A percentile compares a stretch with the other conserved stretches of the same genome.
Evolutionary conservation across 495 filamentous ascomycete species (phyloP).

Genomic region (Haplographium delicatum): DNA sequence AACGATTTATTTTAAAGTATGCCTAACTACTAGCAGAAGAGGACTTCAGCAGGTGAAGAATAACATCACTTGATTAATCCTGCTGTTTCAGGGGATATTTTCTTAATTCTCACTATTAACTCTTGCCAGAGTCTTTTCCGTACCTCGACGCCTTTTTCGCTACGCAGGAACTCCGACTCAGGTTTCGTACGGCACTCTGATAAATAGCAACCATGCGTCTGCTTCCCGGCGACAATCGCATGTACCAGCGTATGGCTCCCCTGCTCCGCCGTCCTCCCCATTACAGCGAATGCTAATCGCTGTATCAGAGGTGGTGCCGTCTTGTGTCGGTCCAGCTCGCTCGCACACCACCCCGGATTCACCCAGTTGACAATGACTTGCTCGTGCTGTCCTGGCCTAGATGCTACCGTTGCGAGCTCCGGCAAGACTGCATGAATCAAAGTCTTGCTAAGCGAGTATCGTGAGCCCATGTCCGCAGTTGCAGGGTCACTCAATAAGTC

Average conservation of each 20-base stretch:
- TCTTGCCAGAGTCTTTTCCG: slow-evolving; percentile 32
- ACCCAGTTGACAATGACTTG: slow-evolving; percentile 34
- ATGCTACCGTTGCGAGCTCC: too few relatives aligned
- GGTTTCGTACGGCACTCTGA: slow-evolving; percentile 27
- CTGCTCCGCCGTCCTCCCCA: slow-evolving; percentile 33
- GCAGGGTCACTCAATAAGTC: slow-evolving; percentile 14
- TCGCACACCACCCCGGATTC: slow-evolving; percentile 37
- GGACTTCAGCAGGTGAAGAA: background rate
- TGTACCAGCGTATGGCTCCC: slow-evolving; percentile 37
- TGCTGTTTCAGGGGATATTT: background rate
- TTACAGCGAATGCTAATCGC: background rate
- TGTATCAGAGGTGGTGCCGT: slow-evolving; percentile 10
- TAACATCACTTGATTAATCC: background rate
- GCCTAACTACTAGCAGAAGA: too few relatives aligned
- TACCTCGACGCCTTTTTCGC: slow-evolving; percentile 21
- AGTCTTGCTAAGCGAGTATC: slow-evolving; percentile 19
- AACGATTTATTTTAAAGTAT: too few relatives aligned
- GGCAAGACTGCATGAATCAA: slow-evolving; percentile 25
- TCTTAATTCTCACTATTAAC: slow-evolving; percentile 27
- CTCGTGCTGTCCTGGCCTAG: slow-evolving; percentile 8
- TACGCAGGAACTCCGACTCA: slow-evolving; percentile 19
- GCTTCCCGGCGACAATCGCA: slow-evolving; percentile 29
- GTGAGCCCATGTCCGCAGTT: slow-evolving; percentile 11
- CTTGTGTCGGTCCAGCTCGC: slow-evolving; percentile 25
- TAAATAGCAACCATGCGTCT: slow-evolving; percentile 32